These are phyloP conservation scores for Mesostigma viride DNA, from an alignment of 139 green algal species.

Conservation along the genomic window DNA sequence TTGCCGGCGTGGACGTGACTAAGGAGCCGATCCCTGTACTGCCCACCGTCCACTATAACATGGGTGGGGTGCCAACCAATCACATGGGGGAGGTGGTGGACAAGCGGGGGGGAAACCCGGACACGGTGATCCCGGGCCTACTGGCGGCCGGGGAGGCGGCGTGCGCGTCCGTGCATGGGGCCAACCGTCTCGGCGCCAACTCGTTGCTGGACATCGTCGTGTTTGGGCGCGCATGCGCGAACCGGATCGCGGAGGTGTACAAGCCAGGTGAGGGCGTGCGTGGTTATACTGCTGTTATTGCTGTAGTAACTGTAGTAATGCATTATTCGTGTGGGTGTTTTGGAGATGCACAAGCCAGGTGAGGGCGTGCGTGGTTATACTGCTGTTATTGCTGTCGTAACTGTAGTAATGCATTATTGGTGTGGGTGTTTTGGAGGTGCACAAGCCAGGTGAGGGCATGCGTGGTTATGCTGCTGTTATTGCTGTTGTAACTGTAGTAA, in stretches of 20 bases:
- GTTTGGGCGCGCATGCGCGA: conserved; percentile 89
- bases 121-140: conserved; percentile 80
- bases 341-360: conserved; percentile 67
- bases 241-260: conserved; percentile 47
- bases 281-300: no score
- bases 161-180: conserved; percentile 87
- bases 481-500: no score
- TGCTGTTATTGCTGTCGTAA: no score
- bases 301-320: no score
- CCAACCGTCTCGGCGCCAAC: conserved; percentile 97
- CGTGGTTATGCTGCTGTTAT: no score
- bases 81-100: conserved; percentile 67
- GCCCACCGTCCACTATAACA: conserved; percentile 99
- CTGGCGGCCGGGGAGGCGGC: conserved; percentile 87
- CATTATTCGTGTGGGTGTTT: no score
- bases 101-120: conserved; percentile 47
- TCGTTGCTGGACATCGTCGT: conserved; percentile 97
- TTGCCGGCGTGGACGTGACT: conserved; percentile 91
- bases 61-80: conserved; percentile 97
- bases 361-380: no score
- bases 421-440: no score
- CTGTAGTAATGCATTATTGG: no score
- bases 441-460: conserved; percentile 59
- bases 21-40: conserved; percentile 94
- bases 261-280: conserved; percentile 58